Base-by-base conservation (phyloP, 129 eudicot species). In the Flaveria ramosissima region DNA sequence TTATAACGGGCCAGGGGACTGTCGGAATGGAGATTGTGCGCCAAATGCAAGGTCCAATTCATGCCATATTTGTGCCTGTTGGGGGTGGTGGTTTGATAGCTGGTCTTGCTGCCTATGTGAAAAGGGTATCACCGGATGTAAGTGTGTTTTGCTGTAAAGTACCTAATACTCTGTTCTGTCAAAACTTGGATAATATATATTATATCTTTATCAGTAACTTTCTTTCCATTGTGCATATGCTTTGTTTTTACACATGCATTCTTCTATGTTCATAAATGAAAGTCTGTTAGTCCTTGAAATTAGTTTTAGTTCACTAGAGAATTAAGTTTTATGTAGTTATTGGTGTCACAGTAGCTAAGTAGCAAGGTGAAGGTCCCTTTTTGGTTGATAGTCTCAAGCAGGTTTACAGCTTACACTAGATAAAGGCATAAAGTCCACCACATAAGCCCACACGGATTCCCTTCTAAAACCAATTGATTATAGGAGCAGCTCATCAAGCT, bases 21-120 rank as follows among this genome's bases (percentile, higher is more conserved):
- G 85, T 84, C 9, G 98, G 98, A 27, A 88, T 90, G 98, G 98
- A 93, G 82, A 93, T 93, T 57, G 83, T 85, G 61, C 84, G 89
- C 42, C 98, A 93, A 74, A 83, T 88, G 86, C 86, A 80, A 55
- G 90, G 78, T 65, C 92, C 95, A 67, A 53, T 93, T 48, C 97
- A 93, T 76, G 98, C 98, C 59, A 86, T 93, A 73, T 93, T 93
- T 82, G 96, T 93, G 76, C 98, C 98, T 13, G 97, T 90, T n/a
- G 97, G 98, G 36, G 98, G 98, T 46, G 98, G 98, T 66, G 98
- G 98, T 56, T 85, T 93, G 76, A 93, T 93, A 74, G 98, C 98
- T 52, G 98, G 97, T 46, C 84, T 93, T 85, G 98, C 96, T 74
- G 92, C 98, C 67, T 93, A 88, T 61, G 87, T 93, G 41, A 93